These are phyloP conservation scores for Elongisporangium anandrum DNA, from an alignment of 352 stramenopile species.

Conservation along the genomic window DNA sequence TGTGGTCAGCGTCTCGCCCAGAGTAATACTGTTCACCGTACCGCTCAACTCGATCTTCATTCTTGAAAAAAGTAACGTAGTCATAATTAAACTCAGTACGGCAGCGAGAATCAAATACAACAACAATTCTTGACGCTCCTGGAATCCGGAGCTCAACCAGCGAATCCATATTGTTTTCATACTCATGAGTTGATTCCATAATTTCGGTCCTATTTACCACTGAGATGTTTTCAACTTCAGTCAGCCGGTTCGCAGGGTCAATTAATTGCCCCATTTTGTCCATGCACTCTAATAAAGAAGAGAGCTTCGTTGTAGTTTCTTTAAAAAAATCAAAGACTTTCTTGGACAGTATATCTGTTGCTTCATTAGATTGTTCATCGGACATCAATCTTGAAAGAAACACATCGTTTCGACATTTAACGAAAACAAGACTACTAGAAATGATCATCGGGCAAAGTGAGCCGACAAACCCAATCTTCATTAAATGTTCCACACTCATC, in stretches of 20 bases:
- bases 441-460: conserved; percentile 35
- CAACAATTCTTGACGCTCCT: conserved; percentile 64
- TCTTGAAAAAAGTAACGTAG: conserved; percentile 86
- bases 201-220: conserved; percentile 42
- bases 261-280: conserved; percentile 22
- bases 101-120: conserved; percentile 77
- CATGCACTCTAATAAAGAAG: conserved; percentile 31
- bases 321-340: conserved; percentile 11
- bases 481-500: conserved; percentile 2
- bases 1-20: conserved; percentile 63
- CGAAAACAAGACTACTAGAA: conserved; percentile 27
- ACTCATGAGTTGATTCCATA: conserved; percentile 81
- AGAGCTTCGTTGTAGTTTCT: conserved; percentile 22
- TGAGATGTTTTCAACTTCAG: conserved; percentile 34
- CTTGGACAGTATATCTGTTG: neutral
- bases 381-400: conserved; percentile 7
- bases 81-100: conserved; percentile 87
- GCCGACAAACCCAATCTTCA: conserved; percentile 32
- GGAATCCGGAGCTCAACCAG: conserved; percentile 66
- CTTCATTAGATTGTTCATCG: neutral
- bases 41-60: conserved; percentile 41
- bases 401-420: conserved; percentile 17
- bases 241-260: conserved; percentile 21
- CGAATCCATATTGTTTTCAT: conserved; percentile 75
- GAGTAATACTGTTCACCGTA: conserved; percentile 77